phyloP scores from a whole-genome alignment of 441 rosid species.

The Gossypium schwendimanii region DNA sequence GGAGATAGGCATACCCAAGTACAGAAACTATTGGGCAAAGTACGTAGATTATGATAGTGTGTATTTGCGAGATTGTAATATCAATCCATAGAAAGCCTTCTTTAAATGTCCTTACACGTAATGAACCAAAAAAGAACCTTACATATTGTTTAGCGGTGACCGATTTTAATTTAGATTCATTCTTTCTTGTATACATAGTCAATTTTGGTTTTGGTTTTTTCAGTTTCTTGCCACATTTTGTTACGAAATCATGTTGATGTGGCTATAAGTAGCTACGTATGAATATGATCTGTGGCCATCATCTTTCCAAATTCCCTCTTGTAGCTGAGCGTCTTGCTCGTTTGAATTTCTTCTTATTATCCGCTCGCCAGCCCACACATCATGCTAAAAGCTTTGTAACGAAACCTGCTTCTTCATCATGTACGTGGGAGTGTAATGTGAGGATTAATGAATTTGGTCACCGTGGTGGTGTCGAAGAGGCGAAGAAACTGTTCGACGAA shows the following conservation, averaged over 20 bases:
- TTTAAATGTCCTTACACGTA: not conserved
- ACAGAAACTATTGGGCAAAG: conserved; percentile 61
- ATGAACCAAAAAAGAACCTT: not conserved
- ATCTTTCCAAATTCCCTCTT: conserved; percentile 1
- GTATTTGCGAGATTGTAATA: conserved; percentile 80
- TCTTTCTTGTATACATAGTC: conserved; percentile 31
- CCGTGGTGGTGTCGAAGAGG: conserved; percentile 25
- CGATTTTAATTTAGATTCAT: conserved; percentile 25
- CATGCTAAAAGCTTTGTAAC: not conserved
- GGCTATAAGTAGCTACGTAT: not conserved
- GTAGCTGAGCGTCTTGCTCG: not conserved
- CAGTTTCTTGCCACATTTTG: not conserved
- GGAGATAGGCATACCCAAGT: conserved; percentile 77
- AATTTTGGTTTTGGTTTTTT: not conserved
- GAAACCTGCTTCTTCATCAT: not conserved
- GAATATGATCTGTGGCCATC: not conserved
- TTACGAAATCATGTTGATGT: not conserved
- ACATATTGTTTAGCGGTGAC: not conserved
- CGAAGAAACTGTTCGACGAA: conserved; percentile 31
- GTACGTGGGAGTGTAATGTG: conserved; percentile 4
- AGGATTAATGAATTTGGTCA: conserved; percentile 17
- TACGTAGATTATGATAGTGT: conserved; percentile 61
- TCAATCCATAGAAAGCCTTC: conserved; percentile 46
- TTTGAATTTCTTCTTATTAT: not conserved
- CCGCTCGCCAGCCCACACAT: not conserved